A percentile compares a stretch with the other conserved stretches of the same genome.
phyloP scores from a whole-genome alignment of 1,139 yeast genomes.

The Sugiyamaella castrensis region DNA sequence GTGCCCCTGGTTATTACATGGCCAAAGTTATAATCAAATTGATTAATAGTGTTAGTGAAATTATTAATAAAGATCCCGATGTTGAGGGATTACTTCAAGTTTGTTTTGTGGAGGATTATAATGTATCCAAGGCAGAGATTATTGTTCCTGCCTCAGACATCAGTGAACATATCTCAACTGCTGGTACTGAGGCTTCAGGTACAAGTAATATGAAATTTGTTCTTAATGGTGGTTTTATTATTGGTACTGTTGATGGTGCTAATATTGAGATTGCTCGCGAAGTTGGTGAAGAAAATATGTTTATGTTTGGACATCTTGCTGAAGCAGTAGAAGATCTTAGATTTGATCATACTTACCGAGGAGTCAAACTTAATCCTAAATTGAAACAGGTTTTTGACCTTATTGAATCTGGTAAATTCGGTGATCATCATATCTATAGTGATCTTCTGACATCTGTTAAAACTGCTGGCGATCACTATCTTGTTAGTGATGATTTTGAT shows the following conservation, averaged over 20 bases:
- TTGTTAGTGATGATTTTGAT: constrained; percentile 86
- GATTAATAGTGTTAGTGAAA: constrained; percentile 76
- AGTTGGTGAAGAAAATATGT: constrained; percentile 88
- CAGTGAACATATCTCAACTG: constrained; percentile 95
- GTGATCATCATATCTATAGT: constrained; percentile 64
- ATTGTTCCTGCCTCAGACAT: constrained; percentile 88
- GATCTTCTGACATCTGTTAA: constrained; percentile 64
- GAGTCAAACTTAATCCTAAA: constrained; percentile 48
- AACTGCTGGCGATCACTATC: constrained; percentile 73
- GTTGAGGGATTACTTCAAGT: constrained; percentile 77
- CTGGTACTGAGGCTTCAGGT: constrained; percentile 97
- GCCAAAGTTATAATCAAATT: constrained; percentile 88
- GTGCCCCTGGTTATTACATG: constrained; percentile 96
- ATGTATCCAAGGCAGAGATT: constrained; percentile 90
- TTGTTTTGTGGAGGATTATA: constrained; percentile 86
- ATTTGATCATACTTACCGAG: constrained; percentile 62
- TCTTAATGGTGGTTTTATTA: constrained; percentile 86
- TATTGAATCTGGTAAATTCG: constrained; percentile 68
- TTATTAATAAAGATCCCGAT: constrained; percentile 73
- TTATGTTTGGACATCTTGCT: constrained; percentile 84
- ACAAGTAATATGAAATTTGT: constrained; percentile 96
- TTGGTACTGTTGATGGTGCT: constrained; percentile 97
- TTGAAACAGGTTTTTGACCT: constrained; percentile 63
- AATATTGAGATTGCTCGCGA: constrained; percentile 93
- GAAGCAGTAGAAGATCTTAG: constrained; percentile 87